Conservation (phyloP, 352 stramenopile genomes). For the Phytophthora fragariaefolia region DNA sequence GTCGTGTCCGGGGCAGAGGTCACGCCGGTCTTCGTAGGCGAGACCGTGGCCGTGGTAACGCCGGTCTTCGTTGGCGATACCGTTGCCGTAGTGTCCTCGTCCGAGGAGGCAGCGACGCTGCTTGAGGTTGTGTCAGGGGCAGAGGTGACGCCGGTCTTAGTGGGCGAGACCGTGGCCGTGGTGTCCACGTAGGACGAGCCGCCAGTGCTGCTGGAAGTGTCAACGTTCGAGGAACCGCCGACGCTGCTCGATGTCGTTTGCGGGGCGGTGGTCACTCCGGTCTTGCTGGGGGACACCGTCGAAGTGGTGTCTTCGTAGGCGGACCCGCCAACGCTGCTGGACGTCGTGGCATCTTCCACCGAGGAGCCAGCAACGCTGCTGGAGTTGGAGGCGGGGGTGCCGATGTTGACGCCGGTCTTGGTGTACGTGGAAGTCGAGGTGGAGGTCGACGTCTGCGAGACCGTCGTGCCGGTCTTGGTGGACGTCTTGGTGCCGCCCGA, state of each 20-base stretch:
- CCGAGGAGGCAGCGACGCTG: neutral
- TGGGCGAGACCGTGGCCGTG: neutral
- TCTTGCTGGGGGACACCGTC: neutral
- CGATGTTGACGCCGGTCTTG: constrained; percentile 3
- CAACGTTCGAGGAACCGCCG: neutral
- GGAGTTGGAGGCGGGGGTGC: neutral
- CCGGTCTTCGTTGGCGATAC: constrained; percentile 2
- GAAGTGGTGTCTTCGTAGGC: neutral
- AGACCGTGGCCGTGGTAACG: constrained; percentile 1
- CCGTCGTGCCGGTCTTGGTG: constrained; percentile 30
- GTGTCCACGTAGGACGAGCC: neutral
- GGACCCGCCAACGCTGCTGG: constrained; percentile 5
- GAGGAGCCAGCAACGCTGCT: no score
- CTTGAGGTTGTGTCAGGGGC: neutral
- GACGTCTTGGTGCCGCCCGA: constrained; percentile 6
- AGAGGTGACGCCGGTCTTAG: constrained; percentile 4
- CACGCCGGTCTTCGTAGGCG: constrained; percentile 1
- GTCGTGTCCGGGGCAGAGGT: constrained; percentile 8
- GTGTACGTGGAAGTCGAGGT: constrained; percentile 28
- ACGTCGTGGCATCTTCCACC: constrained; percentile 4
- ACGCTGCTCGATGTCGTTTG: neutral
- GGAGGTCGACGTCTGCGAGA: constrained; percentile 27
- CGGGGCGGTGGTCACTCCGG: constrained; percentile 3
- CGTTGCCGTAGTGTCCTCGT: constrained; percentile 1
- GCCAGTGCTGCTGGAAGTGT: neutral